Conservation (phyloP, 2,329 filamentous ascomycete genomes). For the Neophaeococcomyces mojaviensis region DNA sequence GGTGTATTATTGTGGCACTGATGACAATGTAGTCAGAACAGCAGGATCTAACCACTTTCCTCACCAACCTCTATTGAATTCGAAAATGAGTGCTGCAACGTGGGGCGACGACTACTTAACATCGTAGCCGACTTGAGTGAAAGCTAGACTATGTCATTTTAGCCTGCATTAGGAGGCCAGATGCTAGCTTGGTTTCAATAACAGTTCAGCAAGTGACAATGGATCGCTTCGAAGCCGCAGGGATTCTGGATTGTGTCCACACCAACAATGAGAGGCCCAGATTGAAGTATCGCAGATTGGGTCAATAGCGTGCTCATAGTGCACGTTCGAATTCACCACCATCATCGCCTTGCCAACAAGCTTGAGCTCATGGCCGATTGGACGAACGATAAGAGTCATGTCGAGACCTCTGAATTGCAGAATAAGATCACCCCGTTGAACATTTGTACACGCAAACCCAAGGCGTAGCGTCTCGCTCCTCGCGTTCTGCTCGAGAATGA, state of each 20-base stretch:
- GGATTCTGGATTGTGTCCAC: neutral
- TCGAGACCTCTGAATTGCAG: conserved; percentile 18
- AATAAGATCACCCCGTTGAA: conserved; percentile 15
- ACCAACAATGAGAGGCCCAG: conserved; percentile 7
- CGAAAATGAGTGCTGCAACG: too few relatives aligned
- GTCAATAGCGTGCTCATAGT: conserved; percentile 11
- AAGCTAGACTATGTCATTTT: too few relatives aligned
- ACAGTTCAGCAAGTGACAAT: conserved; percentile 5
- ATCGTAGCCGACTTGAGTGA: too few relatives aligned
- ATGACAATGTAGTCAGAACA: too few relatives aligned
- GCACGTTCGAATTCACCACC: conserved; percentile 12
- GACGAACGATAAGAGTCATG: conserved; percentile 15
- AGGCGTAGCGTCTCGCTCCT: conserved; percentile 11
- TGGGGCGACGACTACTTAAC: too few relatives aligned
- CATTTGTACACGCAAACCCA: conserved; percentile 19
- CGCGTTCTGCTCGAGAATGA: conserved; percentile 18
- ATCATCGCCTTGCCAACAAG: conserved; percentile 18
- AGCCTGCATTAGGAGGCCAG: too few relatives aligned
- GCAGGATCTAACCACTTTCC: too few relatives aligned
- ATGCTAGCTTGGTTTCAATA: neutral
- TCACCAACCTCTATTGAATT: too few relatives aligned
- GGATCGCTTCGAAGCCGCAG: conserved; percentile 4
- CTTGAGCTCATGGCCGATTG: conserved; percentile 6
- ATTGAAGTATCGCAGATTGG: conserved; percentile 7
- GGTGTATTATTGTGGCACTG: too few relatives aligned